phyloP scores from a whole-genome alignment of 331 rosid genomes.

The Cucumis variabilis region DNA sequence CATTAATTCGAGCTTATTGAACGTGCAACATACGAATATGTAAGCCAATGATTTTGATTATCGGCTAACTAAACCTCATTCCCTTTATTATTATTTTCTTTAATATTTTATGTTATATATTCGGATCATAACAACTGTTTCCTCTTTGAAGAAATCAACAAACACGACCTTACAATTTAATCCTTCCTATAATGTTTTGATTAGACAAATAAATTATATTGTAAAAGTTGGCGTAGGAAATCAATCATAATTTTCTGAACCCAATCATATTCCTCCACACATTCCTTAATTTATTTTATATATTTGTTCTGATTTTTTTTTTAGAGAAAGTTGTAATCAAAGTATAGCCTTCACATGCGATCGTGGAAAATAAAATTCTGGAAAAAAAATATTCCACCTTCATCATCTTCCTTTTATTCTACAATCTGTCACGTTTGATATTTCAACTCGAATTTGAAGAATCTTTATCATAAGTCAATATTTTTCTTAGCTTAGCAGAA shows the following conservation, averaged over 20 bases:
- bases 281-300: neutral
- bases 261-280: neutral
- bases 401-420: neutral
- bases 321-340: neutral
- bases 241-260: neutral
- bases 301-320: too few relatives aligned
- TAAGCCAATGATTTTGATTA: too few relatives aligned
- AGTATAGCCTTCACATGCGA: neutral
- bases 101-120: slow-evolving; percentile 3
- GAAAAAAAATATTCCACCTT: neutral
- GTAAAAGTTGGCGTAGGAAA: neutral
- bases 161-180: neutral
- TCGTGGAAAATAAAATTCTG: neutral
- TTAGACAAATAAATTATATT: slow-evolving; percentile 15
- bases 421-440: neutral
- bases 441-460: neutral
- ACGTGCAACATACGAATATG: too few relatives aligned
- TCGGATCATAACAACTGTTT: slow-evolving; percentile 11
- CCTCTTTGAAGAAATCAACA: neutral
- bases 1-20: too few relatives aligned
- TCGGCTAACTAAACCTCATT: neutral
- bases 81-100: neutral
- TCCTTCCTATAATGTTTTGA: neutral
- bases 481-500: neutral
- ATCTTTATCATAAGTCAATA: neutral